Evolutionary conservation across 2,329 filamentous ascomycete species (phyloP), one percentile per base, ranked within the genome.

Genomic region (Verticillium zaregamsianum): DNA sequence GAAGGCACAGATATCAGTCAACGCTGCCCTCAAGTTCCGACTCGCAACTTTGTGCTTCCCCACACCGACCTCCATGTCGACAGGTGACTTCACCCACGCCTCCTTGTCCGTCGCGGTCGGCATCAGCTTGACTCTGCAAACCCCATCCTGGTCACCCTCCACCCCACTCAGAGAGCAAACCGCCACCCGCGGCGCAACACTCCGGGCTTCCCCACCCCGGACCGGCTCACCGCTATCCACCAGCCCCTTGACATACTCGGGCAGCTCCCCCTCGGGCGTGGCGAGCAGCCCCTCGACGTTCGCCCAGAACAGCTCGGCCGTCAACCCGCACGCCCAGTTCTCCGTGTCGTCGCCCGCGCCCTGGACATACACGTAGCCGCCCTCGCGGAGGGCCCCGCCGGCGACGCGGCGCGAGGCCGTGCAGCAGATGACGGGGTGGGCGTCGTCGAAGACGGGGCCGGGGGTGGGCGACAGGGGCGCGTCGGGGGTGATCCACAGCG

Each of bases 311-410:
- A 94, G 65, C 0, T 79, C 73, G 0, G 94, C 86, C 0, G 91
- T 95, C 17, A 98, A 82, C 0, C 92, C 92, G 59, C 85, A 79
- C 1, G 93, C 90, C 95, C 95, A 99, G 67, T 91, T 92, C 79
- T 99, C 95, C 14, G 90, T 92, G 73, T 99, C 95, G 74, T 99
- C 95, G 2, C 90, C 95, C 0, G 94, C 94, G 58, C 95, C 95
- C 76, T 98, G 95, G 63, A 99, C 90, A 71, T 99, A 99, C 33
- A 72, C 70, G 40, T 37, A 55, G 3, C 64, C 64, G 8, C 59
- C 65, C 64, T 90, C 87, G 5, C 28, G 86, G 67, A 85, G 80
- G 72, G 94, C 91, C 3, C 85, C 86, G 14, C 87, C 90, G 2
- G 78, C 77, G 1, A 93, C 87, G 17, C 90, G 83, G 35, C 88